These are phyloP conservation scores for Aspergillus sp. DNA, from an alignment of 2,329 filamentous ascomycete species.

Conservation along the genomic window DNA sequence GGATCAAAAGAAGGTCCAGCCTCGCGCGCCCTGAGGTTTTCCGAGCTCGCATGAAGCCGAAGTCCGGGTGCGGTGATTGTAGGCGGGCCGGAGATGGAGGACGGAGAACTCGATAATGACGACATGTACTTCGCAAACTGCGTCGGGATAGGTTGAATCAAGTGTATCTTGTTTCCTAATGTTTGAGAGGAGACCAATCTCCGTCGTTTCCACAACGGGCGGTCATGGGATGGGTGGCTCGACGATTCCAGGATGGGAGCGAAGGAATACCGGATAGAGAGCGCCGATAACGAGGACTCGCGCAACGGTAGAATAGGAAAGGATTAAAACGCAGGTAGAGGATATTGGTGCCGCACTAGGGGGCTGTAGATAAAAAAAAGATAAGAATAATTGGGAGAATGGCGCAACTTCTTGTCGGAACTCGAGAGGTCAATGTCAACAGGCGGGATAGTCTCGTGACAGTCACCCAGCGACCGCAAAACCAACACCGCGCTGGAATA, in stretches of 20 bases:
- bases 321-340: background rate
- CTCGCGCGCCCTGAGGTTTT: constrained; percentile 15
- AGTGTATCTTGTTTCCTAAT: constrained; percentile 14
- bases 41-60: constrained; percentile 18
- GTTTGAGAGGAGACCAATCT: constrained; percentile 32
- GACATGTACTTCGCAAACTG: constrained; percentile 23
- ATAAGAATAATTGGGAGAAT: constrained; percentile 2
- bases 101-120: constrained; percentile 22
- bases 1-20: constrained; percentile 19
- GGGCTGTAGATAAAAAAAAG: background rate
- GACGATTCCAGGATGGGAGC: constrained; percentile 23
- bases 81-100: constrained; percentile 18
- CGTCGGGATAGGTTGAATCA: background rate
- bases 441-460: constrained; percentile 17
- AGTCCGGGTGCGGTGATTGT: constrained; percentile 10
- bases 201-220: constrained; percentile 31
- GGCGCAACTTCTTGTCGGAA: background rate
- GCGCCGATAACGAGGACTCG: background rate
- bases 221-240: constrained; percentile 34
- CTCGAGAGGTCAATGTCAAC: background rate
- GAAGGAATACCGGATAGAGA: background rate
- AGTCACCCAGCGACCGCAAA: constrained; percentile 14
- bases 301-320: background rate
- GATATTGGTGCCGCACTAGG: background rate
- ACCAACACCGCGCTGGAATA: background rate